Evolutionary conservation across 2,329 filamentous ascomycete genomes (phyloP), one percentile per base, ranked within the genome.

Genomic region (Pseudogymnoascus sp.): DNA sequence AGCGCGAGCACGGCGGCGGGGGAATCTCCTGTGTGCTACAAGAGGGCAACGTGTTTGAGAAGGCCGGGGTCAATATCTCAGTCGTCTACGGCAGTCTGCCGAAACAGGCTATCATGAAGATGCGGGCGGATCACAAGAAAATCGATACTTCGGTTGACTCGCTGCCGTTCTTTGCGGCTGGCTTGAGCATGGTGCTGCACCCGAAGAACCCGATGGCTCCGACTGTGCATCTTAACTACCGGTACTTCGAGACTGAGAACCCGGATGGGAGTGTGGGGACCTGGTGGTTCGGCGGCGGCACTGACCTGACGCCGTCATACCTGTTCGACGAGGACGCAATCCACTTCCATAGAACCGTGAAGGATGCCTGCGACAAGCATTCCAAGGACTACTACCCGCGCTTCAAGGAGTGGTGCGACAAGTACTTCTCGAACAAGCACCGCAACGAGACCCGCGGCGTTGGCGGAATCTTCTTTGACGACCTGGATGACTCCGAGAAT

Each of bases 231-330:
- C 83, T 99, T 70, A 99, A 99, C 80, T 97, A 97, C 81, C 87
- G 95, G 64, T 99, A 99, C 78, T 99, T 99, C 73, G 95, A 99
- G 80, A 99, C 95, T 1, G 89, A 90, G 66, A 89, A 93, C 71
- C 84, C 89, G 7, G 88, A 93, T 70, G 91, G 90, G 47, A 89
- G 82, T 68, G 87, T 82, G 62, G 91, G 93, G 68, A 89, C 92
- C 6, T 99, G 95, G 93, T 99, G 95, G 95, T 99, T 96, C 72
- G 95, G 95, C 67, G 95, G 95, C 61, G 95, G 95, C 64, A 93
- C 91, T 62, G 95, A 99, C 76, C 78, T 99, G 69, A 99, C 95
- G 11, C 95, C 95, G 0, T 86, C 84, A 40, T 99, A 97, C 74
- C 84, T 99, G 34, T 97, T 96, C 77, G 93, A 97, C 70, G 95